These are phyloP conservation scores for Phytophthora litchii DNA, from an alignment of 352 stramenopile genomes.

Conservation along the genomic window DNA sequence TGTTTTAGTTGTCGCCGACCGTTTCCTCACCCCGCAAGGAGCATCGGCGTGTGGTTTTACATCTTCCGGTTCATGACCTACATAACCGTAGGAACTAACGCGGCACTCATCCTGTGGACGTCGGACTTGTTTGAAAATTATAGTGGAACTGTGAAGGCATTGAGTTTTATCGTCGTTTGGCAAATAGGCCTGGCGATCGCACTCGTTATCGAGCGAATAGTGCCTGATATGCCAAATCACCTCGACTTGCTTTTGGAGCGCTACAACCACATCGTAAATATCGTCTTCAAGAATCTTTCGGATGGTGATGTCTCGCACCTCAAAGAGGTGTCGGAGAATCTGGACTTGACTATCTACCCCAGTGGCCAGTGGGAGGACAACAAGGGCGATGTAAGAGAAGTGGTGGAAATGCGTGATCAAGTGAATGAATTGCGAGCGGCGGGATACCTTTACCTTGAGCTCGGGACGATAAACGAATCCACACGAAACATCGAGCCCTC, in stretches of 20 bases:
- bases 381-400: constrained; percentile 3
- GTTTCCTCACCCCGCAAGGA: constrained; percentile 71
- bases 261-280: constrained; percentile 66
- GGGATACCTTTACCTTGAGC: constrained; percentile 9
- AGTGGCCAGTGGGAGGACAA: constrained; percentile 67
- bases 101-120: constrained; percentile 73
- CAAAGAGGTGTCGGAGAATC: constrained; percentile 60
- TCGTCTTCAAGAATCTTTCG: constrained; percentile 68
- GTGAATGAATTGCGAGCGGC: constrained; percentile 21
- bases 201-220: constrained; percentile 54
- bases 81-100: constrained; percentile 70
- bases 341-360: constrained; percentile 69
- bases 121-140: constrained; percentile 58
- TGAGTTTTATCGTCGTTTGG: constrained; percentile 63
- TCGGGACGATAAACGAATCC: constrained; percentile 21
- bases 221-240: constrained; percentile 57
- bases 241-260: constrained; percentile 55
- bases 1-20: constrained; percentile 70
- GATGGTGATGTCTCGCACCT: constrained; percentile 61
- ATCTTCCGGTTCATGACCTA: constrained; percentile 77
- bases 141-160: constrained; percentile 48
- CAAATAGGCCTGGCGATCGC: constrained; percentile 62
- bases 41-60: constrained; percentile 92
- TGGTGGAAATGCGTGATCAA: constrained; percentile 17
- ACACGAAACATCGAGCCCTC: constrained; percentile 9